Evolutionary conservation across 257 asterid species (phyloP), one percentile per base, ranked within the genome.

Genomic region (Galeopsis tetrahit): DNA sequence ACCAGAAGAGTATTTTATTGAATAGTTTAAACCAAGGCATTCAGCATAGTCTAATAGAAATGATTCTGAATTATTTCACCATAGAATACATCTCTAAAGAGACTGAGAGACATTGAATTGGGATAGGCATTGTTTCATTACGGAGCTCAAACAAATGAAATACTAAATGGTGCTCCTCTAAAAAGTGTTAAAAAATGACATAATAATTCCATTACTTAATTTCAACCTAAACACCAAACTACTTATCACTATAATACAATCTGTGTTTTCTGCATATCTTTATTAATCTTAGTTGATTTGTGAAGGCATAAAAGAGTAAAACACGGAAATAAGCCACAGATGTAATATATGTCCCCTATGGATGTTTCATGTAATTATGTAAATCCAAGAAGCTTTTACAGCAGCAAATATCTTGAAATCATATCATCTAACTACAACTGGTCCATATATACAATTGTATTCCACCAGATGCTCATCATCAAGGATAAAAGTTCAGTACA

Each of bases 391-490:
- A 44, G 34, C 43, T 6, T 34, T 31, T 51, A 13, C 34, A 48
- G 46, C 11, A 9, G 7, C 51, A 42, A 10, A 35, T 14, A 35
- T 15, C 46, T 15, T 10, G 44, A 42, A 55, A 39, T 38, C 56
- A n/a, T 15, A 15, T 2, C 8, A 36, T 42, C 40, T 17, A 57
- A 48, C 2, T 13, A n/a, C 10, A 11, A 10, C 42, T 10, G 60
- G 34, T 46, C 43, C 58, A 39, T 48, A 5, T 43, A 17, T 13
- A 58, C 21, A 56, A 44, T 10, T 59, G 21, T 17, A 60, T 36
- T 36, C 28, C 62, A 28, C 48, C 14, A 14, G 31, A 58, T 28
- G 65, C 63, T 63, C 10, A 28, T 79, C 66, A 61, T 62, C 4
- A 44, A 36, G 39, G 28, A 44, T 28, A 34, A 55, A 51, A 42